Base-by-base conservation (phyloP, 2,329 filamentous ascomycete species). In the Sordariomycetes sp. region DNA sequence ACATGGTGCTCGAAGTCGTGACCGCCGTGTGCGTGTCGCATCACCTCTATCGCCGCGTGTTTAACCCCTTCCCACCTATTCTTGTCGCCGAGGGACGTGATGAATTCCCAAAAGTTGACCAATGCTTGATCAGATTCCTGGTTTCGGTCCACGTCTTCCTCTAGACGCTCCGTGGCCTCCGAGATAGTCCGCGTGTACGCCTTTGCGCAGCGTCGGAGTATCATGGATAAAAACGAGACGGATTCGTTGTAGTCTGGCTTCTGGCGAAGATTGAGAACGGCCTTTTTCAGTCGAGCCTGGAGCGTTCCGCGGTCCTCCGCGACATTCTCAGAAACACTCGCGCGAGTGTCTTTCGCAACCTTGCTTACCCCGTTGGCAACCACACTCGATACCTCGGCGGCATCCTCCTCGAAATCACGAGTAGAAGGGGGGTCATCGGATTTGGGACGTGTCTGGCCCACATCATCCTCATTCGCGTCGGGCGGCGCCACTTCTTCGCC, bases 171-270 rank as follows among this genome's bases (percentile, higher is more conserved):
- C 2, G 85, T 76, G 0, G 89, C 80, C 54, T 90, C 82, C 58
- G 87, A 81, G 0, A 85, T 80, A 0, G 86, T 87, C 40, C 85
- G 83, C 0, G 90, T 89, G 68, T 97, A 97, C 11, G 85, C 77
- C 61, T 83, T 75, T 11, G 89, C 86, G 69, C 96, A 96, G 50
- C 87, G 83, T 66, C 90, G 83, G 59, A 97, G 78, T 6, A 97
- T 77, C 8, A 85, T 72, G 0, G 88, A 83, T 35, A 97, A 71
- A 0, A 86, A 90, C 1, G 89, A 90, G 0, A 96, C 90, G 0
- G 92, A 96, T 54, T 92, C 85, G 0, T 87, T 85, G 69, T 97
- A 97, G 68, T 96, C 90, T 8, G 80, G 82, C 56, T 88, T 84
- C 65, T 89, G 80, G 8, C 89, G 80, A 16, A 97, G 79, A 46